Evolutionary conservation across 192 early-diverging fungal genomes (phyloP), one percentile per base, ranked within the genome.

Genomic region (Phycomyces nitens): DNA sequence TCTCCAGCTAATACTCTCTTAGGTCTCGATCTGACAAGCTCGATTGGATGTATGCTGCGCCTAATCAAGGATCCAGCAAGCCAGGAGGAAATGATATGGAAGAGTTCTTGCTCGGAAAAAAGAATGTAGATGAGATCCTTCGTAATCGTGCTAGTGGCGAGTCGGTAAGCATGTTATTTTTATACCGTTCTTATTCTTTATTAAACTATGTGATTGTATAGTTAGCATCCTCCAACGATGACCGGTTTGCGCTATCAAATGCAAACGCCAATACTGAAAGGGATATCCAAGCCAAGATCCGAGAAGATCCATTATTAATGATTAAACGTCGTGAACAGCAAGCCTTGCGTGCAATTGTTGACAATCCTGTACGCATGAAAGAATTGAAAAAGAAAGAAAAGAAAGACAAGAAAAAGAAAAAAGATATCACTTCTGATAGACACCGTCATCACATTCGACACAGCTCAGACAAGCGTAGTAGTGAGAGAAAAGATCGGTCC

Each of bases 31-130:
- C 73, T n/a, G 90, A 95, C 44, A 82, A 88, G 38, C 68, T 99
- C 2, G 95, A 97, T 62, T 99, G 96, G 96, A 97, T 99, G 93
- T 99, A 99, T 65, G 83, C 83, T 44, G 91, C 84, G 3, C 90
- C 92, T 3, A 77, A 78, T 44, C 77, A 61, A 22, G 53, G 54
- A 40, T 69, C 57, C 12, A 62, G 59, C 5, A 58, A 55, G 0
- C 53, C 68, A 5, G 72, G 74, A 21, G 72, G 65, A 5, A 81
- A 92, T 53, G 93, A 94, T 47, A 77, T 89, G 53, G 96, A 99
- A 69, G 91, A 87, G 1, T 99, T 84, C 71, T 67, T 99, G n/a
- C 71, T 99, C 24, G 96, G 96, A 6, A 94, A 91, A 43, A 90
- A 89, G 58, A 78, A 87, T 47, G 88, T 96, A 1, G 91, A 91